These are phyloP conservation scores for Septoria petroselini DNA, from an alignment of 2,329 filamentous ascomycete genomes.

Conservation along the genomic window DNA sequence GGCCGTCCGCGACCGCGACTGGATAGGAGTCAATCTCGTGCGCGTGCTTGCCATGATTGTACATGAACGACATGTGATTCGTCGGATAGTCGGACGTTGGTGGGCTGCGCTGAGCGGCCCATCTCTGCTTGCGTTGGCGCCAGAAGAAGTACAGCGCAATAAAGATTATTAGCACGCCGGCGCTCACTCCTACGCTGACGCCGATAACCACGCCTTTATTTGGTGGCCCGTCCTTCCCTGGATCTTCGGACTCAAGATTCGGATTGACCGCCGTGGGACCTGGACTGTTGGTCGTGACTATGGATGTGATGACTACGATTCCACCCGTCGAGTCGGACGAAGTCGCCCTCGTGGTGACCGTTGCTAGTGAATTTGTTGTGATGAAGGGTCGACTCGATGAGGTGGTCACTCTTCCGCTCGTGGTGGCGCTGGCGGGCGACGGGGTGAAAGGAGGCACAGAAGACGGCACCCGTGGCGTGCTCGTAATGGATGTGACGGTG, in stretches of 20 bases:
- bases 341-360: constrained; percentile 4
- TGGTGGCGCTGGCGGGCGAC: constrained; percentile 1
- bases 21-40: constrained; percentile 17
- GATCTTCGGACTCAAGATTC: neutral
- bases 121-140: constrained; percentile 9
- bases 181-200: constrained; percentile 10
- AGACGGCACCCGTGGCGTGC: constrained; percentile 15
- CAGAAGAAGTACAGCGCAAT: constrained; percentile 10
- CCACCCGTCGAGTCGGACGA: constrained; percentile 11
- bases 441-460: neutral
- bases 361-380: neutral
- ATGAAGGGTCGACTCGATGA: neutral
- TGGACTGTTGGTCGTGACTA: neutral
- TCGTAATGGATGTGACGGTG: constrained; percentile 24
- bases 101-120: constrained; percentile 4
- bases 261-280: neutral
- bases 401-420: neutral
- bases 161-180: constrained; percentile 8
- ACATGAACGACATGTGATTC: constrained; percentile 18
- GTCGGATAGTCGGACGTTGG: constrained; percentile 11
- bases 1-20: constrained; percentile 8
- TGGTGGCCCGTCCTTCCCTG: neutral
- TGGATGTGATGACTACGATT: constrained; percentile 5
- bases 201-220: constrained; percentile 13
- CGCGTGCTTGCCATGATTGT: constrained; percentile 14